A percentile compares a stretch with the other conserved stretches of the same genome.
Evolutionary conservation across 169 alveolate species (phyloP).

Genomic region (Eimeria zaria): DNA sequence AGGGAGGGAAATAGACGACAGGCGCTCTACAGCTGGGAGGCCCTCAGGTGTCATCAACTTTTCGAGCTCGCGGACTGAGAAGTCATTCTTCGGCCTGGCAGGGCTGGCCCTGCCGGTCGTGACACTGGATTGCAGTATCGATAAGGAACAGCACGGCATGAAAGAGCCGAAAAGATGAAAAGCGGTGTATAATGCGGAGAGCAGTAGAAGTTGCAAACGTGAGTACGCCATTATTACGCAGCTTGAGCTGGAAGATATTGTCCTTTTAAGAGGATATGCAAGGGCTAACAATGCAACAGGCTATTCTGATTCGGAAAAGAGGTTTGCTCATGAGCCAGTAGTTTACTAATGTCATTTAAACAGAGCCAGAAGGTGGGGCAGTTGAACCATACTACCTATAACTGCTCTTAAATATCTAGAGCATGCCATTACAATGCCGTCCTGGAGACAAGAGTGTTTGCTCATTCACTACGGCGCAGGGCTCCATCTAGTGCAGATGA

Average conservation of each 20-base stretch:
- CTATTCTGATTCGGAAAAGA: background rate
- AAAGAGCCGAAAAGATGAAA: background rate
- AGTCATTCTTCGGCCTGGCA: slow-evolving; percentile 23
- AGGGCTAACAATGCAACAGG: background rate
- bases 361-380: background rate
- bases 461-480: background rate
- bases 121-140: background rate
- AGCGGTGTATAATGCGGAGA: background rate
- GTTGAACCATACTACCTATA: background rate
- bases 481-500: background rate
- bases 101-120: slow-evolving; percentile 50
- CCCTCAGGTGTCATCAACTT: background rate
- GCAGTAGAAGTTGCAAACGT: background rate
- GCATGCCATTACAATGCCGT: background rate
- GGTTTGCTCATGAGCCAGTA: background rate
- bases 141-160: slow-evolving; percentile 28
- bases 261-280: background rate
- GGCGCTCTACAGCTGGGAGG: slow-evolving; percentile 42
- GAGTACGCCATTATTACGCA: background rate
- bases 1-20: slow-evolving; percentile 32
- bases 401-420: background rate
- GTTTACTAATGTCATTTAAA: background rate
- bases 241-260: background rate
- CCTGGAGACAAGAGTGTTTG: background rate
- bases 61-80: slow-evolving; percentile 30